These are phyloP conservation scores for Teunomyces kruisii DNA, from an alignment of 805 yeast species.

Conservation along the genomic window DNA sequence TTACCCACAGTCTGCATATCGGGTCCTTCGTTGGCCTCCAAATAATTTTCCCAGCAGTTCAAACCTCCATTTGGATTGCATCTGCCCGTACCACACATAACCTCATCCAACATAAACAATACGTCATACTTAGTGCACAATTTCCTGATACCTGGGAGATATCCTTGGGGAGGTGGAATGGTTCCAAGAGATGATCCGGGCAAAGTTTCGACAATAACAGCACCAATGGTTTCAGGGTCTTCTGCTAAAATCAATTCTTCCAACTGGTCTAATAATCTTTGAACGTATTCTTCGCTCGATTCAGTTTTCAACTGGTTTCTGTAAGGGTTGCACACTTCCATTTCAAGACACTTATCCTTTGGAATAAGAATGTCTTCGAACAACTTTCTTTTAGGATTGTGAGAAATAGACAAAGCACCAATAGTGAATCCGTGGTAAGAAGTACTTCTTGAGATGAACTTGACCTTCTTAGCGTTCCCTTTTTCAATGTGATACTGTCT, in stretches of 20 bases:
- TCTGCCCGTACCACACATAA: constrained; percentile 60
- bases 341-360: constrained; percentile 16
- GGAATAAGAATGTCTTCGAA: constrained; percentile 24
- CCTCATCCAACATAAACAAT: constrained; percentile 52
- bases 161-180: constrained; percentile 25
- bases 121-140: constrained; percentile 54
- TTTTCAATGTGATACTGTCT: constrained; percentile 26
- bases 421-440: constrained; percentile 30
- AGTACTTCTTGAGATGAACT: constrained; percentile 24
- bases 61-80: constrained; percentile 26
- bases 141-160: constrained; percentile 33
- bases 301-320: constrained; percentile 26
- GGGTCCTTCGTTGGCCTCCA: constrained; percentile 25
- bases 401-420: constrained; percentile 25
- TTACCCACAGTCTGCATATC: constrained; percentile 33
- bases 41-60: constrained; percentile 31
- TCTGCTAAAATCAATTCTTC: constrained; percentile 23
- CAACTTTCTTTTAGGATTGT: constrained; percentile 16
- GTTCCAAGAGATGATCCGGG: constrained; percentile 31
- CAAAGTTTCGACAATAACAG: constrained; percentile 25
- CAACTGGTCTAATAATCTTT: constrained; percentile 20
- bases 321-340: constrained; percentile 26
- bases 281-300: constrained; percentile 20
- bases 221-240: constrained; percentile 30
- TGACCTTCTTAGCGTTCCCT: constrained; percentile 21